phyloP scores from a whole-genome alignment of 1,284 basidiomycete species.

The Irpex sp. region DNA sequence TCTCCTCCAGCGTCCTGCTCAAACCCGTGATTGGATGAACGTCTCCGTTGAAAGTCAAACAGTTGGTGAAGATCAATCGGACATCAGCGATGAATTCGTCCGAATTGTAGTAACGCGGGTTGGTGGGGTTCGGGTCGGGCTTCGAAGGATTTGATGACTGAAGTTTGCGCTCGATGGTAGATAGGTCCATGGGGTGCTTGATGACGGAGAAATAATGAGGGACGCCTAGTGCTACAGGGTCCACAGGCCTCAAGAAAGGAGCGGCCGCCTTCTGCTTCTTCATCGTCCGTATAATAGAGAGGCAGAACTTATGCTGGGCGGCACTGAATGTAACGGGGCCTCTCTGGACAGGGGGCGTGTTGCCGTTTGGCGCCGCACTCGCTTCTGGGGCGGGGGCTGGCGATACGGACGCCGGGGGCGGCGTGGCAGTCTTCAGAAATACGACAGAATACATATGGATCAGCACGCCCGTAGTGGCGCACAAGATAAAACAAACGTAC shows the following conservation, averaged over 20 bases:
- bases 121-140: constrained; percentile 61
- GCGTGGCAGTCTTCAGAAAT: constrained; percentile 65
- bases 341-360: constrained; percentile 13
- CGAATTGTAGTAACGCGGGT: constrained; percentile 70
- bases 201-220: constrained; percentile 91
- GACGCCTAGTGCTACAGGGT: constrained; percentile 85
- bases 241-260: constrained; percentile 88
- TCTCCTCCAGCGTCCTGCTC: constrained; percentile 79
- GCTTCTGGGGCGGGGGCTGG: constrained; percentile 15
- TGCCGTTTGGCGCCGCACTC: constrained; percentile 8
- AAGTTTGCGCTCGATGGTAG: constrained; percentile 91
- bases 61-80: constrained; percentile 86
- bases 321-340: constrained; percentile 45
- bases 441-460: constrained; percentile 33
- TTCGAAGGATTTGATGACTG: constrained; percentile 74
- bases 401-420: constrained; percentile 42
- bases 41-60: constrained; percentile 88
- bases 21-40: constrained; percentile 80
- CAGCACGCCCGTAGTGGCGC: constrained; percentile 53
- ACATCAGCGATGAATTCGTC: constrained; percentile 85
- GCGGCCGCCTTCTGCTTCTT: constrained; percentile 85
- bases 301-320: constrained; percentile 80
- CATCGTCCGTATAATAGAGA: constrained; percentile 76
- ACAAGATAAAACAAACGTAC: constrained; percentile 51
- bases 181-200: constrained; percentile 91